These are phyloP conservation scores for Filobasidium floriforme DNA, from an alignment of 768 basidiomycete species.

Conservation along the genomic window DNA sequence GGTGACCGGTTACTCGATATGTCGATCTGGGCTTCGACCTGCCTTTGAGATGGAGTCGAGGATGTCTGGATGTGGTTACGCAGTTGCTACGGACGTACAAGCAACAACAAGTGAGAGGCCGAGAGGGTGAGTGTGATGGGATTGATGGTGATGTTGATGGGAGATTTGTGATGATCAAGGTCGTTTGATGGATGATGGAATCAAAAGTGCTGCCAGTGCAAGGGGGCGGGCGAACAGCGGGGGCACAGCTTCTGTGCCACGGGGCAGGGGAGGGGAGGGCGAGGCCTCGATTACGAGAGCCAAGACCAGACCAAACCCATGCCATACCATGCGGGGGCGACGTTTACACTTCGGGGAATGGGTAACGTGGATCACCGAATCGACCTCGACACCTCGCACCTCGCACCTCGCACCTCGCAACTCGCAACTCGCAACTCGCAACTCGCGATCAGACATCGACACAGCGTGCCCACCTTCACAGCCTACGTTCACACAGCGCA, in stretches of 20 bases:
- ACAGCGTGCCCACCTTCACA: no score
- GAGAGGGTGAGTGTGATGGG: background rate
- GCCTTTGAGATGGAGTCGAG: no score
- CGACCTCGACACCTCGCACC: background rate
- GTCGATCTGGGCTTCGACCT: no score
- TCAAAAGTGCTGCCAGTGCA: background rate
- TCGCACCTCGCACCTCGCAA: background rate
- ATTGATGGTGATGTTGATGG: background rate
- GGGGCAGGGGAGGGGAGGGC: no score
- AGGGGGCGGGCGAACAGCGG: no score
- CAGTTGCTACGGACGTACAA: background rate
- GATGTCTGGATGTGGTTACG: background rate
- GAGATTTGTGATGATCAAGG: background rate
- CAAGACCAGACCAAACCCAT: no score
- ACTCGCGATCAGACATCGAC: no score
- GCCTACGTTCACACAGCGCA: no score
- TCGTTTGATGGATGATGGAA: background rate
- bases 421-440: background rate
- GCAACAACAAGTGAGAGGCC: background rate
- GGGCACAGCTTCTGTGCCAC: no score
- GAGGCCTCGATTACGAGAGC: no score
- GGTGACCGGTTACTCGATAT: no score
- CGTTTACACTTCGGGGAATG: background rate
- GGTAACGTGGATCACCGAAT: background rate
- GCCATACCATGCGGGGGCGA: no score